A percentile compares a stretch with the other conserved stretches of the same genome.
Conservation (phyloP, 345 rosid species). For the Barbarea vulgaris region DNA sequence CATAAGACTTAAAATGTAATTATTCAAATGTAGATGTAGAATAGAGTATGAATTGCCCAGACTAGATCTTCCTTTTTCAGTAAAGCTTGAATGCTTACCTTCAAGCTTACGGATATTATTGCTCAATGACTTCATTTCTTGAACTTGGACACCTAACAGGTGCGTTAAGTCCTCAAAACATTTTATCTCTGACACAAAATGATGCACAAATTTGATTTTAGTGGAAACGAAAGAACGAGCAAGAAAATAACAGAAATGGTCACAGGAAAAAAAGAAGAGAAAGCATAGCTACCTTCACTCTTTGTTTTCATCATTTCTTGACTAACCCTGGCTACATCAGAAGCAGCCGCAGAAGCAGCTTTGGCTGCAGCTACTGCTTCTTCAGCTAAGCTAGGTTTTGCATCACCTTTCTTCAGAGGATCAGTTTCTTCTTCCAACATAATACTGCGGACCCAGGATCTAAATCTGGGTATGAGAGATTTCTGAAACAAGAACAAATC, state of each 20-base stretch:
- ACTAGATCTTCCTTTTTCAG: background rate
- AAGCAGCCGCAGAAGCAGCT: slow-evolving; percentile 87
- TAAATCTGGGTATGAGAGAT: slow-evolving; percentile 71
- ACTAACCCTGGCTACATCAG: slow-evolving; percentile 88
- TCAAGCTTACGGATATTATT: slow-evolving; percentile 62
- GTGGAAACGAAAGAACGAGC: slow-evolving; percentile 1
- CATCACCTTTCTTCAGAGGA: slow-evolving; percentile 43
- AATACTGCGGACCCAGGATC: slow-evolving; percentile 86
- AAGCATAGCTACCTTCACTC: slow-evolving; percentile 61
- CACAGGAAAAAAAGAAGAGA: too few relatives aligned
- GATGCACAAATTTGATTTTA: slow-evolving; percentile 19
- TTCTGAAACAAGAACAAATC: slow-evolving; percentile 58
- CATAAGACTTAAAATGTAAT: background rate
- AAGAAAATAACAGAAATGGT: too few relatives aligned
- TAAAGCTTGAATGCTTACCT: slow-evolving; percentile 47
- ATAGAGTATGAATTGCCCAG: background rate
- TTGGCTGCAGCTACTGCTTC: slow-evolving; percentile 95
- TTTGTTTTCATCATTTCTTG: slow-evolving; percentile 76
- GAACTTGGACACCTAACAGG: slow-evolving; percentile 72
- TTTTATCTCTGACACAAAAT: slow-evolving; percentile 60
- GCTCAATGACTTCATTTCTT: slow-evolving; percentile 86
- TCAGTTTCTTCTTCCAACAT: slow-evolving; percentile 76
- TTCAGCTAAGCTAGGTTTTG: slow-evolving; percentile 78
- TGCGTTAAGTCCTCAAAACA: slow-evolving; percentile 61
- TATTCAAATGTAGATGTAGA: slow-evolving; percentile 1